Evolutionary conservation across 139 green algal genomes (phyloP), one percentile per base, ranked within the genome.

Genomic region (Dunaliella primolecta): DNA sequence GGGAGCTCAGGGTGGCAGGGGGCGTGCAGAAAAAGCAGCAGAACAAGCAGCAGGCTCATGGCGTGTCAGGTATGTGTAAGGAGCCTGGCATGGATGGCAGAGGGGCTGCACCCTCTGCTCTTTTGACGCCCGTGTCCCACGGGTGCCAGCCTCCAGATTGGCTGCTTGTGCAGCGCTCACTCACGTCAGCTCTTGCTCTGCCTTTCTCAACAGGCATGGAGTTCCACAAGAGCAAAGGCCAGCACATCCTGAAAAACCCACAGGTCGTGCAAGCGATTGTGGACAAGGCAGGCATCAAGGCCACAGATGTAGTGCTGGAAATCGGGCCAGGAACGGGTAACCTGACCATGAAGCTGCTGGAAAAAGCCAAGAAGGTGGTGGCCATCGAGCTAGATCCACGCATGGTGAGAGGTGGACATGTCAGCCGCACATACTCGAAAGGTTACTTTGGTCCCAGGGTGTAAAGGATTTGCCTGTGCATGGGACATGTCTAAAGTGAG

Each of bases 191-290:
- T n/a, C n/a, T n/a, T n/a, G n/a, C n/a, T 32, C 30, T 35, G 56
- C 25, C 56, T 32, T 1, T 25, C 3, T 27, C 3, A 81, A 56
- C 92, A 96, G 97, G 96, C 72, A 95, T 99, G 29, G 95, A 99
- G 89, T 99, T 99, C 77, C 94, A 98, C 78, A 99, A 99, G 88
- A 95, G 89, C 88, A 98, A 98, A 79, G 97, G 97, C 15, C 97
- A 99, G 95, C 97, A 99, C 81, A 99, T 99, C 77, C 86, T 99
- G 11, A 98, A 98, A 84, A 99, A 99, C 86, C 97, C 97, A 0
- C 81, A 97, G 82, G 93, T 99, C 20, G 94, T 98, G 29, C 91
- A 99, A 77, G 84, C 95, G 24, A 99, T 99, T 57, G 95, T 99
- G 15, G 93, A 99, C 77, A 99, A 99, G 89, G 89, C 94, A 7